Percentiles rank a stretch among this genome's conserved stretches.
Evolutionary conservation across 495 filamentous ascomycete genomes (phyloP).

Genomic region (Aspergillus biplanus): DNA sequence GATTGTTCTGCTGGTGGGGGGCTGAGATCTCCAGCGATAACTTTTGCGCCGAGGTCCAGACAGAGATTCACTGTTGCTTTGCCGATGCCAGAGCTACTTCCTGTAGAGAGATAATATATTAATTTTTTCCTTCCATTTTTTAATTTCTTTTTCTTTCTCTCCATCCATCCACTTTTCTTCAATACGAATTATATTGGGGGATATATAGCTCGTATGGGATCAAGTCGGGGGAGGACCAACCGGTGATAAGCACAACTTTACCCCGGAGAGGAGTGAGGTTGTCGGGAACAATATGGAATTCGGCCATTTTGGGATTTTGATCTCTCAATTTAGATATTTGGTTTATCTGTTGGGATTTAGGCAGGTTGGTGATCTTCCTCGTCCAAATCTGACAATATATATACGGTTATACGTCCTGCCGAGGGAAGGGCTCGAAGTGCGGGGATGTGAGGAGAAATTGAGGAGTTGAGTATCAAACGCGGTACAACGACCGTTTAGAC

Average conservation of each 20-base stretch:
- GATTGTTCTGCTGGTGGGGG: constrained; percentile 2
- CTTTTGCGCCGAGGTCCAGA: constrained; percentile 46
- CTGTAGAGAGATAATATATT: constrained; percentile 26
- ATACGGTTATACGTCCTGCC: background rate
- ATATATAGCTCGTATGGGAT: background rate
- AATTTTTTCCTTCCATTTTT: background rate
- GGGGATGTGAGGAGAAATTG: background rate
- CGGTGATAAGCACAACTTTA: constrained; percentile 54
- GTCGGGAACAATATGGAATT: constrained; percentile 24
- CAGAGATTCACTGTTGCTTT: constrained; percentile 49
- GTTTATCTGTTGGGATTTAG: background rate
- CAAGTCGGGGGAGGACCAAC: constrained; percentile 26
- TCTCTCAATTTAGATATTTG: background rate
- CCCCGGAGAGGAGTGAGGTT: constrained; percentile 39
- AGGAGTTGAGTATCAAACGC: background rate
- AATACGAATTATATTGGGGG: background rate
- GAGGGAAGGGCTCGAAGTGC: background rate
- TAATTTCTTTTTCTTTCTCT: no score
- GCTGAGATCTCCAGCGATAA: constrained; percentile 48
- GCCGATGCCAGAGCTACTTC: constrained; percentile 55
- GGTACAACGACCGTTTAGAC: no score
- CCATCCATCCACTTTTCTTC: no score
- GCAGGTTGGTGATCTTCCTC: no score
- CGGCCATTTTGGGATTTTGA: constrained; percentile 4
- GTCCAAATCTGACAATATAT: no score